Conservation (phyloP, 495 filamentous ascomycete genomes). For the Podospora didyma region DNA sequence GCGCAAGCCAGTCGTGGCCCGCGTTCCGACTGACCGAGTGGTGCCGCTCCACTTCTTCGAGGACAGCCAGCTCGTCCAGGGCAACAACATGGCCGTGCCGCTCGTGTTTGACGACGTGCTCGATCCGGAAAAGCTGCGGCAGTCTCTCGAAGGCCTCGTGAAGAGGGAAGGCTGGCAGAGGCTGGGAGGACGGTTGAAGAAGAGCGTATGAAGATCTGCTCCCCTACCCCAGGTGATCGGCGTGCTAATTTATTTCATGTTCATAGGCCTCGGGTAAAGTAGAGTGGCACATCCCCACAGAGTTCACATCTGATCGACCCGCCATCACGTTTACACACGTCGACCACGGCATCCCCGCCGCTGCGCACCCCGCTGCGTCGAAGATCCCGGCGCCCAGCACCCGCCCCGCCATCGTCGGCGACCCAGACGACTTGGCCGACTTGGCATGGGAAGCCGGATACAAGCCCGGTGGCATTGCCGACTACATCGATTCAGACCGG, state of each 20-base stretch:
- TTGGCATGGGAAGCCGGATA: slow-evolving; percentile 21
- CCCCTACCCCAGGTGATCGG: not conserved
- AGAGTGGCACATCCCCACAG: slow-evolving; percentile 41
- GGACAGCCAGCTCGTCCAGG: slow-evolving; percentile 31
- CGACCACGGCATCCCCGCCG: slow-evolving; percentile 17
- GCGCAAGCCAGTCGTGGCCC: slow-evolving; percentile 8
- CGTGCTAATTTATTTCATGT: not conserved
- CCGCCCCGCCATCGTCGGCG: slow-evolving; percentile 18
- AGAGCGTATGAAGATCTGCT: slow-evolving; percentile 21
- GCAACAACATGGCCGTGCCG: slow-evolving; percentile 33
- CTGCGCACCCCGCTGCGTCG: slow-evolving; percentile 30
- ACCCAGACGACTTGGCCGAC: slow-evolving; percentile 19
- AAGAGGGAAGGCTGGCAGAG: slow-evolving; percentile 36
- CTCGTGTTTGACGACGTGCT: slow-evolving; percentile 48
- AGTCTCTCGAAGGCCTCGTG: slow-evolving; percentile 29
- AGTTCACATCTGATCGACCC: slow-evolving; percentile 31
- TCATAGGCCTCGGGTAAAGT: slow-evolving; percentile 26
- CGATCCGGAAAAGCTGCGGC: slow-evolving; percentile 33
- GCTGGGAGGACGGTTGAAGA: slow-evolving; percentile 37
- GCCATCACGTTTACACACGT: slow-evolving; percentile 31
- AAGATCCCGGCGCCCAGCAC: slow-evolving; percentile 22
- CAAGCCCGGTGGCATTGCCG: slow-evolving; percentile 19
- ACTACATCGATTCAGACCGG: slow-evolving; percentile 18
- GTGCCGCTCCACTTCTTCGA: slow-evolving; percentile 37
- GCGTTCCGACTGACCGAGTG: slow-evolving; percentile 28